These are phyloP conservation scores for Plasmodium blacklocki DNA, from an alignment of 169 alveolate species.

Conservation along the genomic window DNA sequence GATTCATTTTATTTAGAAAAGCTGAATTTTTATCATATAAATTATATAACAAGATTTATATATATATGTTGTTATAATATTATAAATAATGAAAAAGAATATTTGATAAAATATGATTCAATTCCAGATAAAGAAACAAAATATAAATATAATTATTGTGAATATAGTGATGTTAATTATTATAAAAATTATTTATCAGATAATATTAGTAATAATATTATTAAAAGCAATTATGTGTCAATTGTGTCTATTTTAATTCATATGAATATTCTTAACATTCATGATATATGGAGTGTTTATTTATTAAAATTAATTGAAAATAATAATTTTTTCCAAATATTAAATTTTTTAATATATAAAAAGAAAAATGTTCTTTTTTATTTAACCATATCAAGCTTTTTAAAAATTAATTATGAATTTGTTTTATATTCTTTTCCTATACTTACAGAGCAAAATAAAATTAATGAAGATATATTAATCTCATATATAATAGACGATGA, in stretches of 20 bases:
- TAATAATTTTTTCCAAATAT: constrained; percentile 25
- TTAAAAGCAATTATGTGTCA: constrained; percentile 16
- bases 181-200: constrained; percentile 13
- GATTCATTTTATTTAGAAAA: not conserved
- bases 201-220: not conserved
- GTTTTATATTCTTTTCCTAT: not conserved
- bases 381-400: constrained; percentile 35
- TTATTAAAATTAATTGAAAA: constrained; percentile 17
- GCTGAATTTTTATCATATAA: not conserved
- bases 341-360: constrained; percentile 21
- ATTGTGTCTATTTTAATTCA: constrained; percentile 23
- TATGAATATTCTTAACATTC: constrained; percentile 18
- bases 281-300: constrained; percentile 43
- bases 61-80: constrained; percentile 23
- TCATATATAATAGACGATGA: not conserved
- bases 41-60: constrained; percentile 6
- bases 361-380: constrained; percentile 33
- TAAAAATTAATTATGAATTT: constrained; percentile 29
- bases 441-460: not conserved
- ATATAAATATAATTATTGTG: constrained; percentile 14
- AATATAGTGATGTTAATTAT: constrained; percentile 32
- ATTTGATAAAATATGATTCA: constrained; percentile 21
- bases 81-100: constrained; percentile 31
- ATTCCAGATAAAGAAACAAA: constrained; percentile 1
- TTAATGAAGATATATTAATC: not conserved